phyloP scores from a whole-genome alignment of 2,329 filamentous ascomycete genomes.

The Botrytis fabae region DNA sequence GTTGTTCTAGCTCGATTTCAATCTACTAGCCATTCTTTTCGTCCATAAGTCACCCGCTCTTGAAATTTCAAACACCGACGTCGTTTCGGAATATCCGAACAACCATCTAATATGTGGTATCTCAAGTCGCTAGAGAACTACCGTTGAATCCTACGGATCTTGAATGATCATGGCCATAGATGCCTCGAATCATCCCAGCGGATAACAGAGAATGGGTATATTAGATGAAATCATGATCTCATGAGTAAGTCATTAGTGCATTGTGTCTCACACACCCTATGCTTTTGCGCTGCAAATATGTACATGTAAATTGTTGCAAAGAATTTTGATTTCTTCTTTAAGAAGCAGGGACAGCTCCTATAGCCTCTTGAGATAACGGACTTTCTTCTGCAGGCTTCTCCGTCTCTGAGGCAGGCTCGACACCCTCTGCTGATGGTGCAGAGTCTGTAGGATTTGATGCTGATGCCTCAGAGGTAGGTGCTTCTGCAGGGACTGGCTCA shows the following conservation, averaged over 20 bases:
- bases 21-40: background rate
- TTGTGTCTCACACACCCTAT: constrained; percentile 2
- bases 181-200: background rate
- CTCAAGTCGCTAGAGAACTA: background rate
- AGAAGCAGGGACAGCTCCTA: constrained; percentile 34
- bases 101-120: background rate
- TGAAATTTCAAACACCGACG: constrained; percentile 3
- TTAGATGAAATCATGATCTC: background rate
- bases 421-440: constrained; percentile 6
- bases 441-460: background rate
- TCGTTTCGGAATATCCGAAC: constrained; percentile 10
- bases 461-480: background rate
- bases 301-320: constrained; percentile 11
- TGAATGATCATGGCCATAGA: background rate
- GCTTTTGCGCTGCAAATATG: constrained; percentile 14
- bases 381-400: constrained; percentile 23
- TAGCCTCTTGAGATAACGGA: constrained; percentile 30
- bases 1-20: background rate
- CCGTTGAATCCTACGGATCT: background rate
- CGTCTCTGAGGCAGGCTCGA: background rate
- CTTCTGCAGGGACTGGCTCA: constrained; percentile 28
- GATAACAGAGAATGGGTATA: background rate
- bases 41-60: background rate
- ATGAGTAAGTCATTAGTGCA: constrained; percentile 7
- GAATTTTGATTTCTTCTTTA: constrained; percentile 25